Percentiles rank a stretch among this genome's conserved stretches.
These are phyloP conservation scores for Rubroboletus satanas DNA, from an alignment of 768 basidiomycete species.

Conservation along the genomic window DNA sequence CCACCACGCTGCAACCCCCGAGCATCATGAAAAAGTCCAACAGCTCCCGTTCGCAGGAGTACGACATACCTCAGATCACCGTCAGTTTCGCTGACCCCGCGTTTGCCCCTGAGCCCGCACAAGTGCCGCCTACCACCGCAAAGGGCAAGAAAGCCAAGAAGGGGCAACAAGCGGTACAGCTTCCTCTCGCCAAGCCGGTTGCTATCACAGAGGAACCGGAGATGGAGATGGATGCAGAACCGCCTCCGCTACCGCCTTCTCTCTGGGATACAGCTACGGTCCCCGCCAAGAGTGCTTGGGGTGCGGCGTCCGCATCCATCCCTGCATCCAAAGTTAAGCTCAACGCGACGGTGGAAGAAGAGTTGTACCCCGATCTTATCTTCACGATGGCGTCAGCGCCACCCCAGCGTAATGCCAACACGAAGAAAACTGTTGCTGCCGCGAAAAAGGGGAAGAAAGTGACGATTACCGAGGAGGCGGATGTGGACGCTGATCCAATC, in stretches of 20 bases:
- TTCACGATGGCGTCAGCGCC: background rate
- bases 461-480: conserved; percentile 24
- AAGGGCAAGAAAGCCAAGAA: conserved; percentile 30
- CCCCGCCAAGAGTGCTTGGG: conserved; percentile 12
- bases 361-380: background rate
- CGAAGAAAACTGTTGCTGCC: conserved; percentile 11
- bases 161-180: conserved; percentile 13
- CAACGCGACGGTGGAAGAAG: conserved; percentile 7
- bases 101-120: conserved; percentile 8
- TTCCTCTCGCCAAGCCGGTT: conserved; percentile 11
- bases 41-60: conserved; percentile 25
- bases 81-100: conserved; percentile 21
- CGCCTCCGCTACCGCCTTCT: conserved; percentile 14
- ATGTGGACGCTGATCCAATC: conserved; percentile 25
- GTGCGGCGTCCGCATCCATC: background rate
- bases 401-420: background rate
- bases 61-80: conserved; percentile 27
- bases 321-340: conserved; percentile 7
- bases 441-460: conserved; percentile 26
- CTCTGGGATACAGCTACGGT: conserved; percentile 16
- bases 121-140: background rate
- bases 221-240: conserved; percentile 19
- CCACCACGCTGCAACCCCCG: conserved; percentile 15
- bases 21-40: conserved; percentile 26
- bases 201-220: conserved; percentile 16